Base-by-base conservation (phyloP, 2,329 filamentous ascomycete genomes). In the Fusarium globosum region DNA sequence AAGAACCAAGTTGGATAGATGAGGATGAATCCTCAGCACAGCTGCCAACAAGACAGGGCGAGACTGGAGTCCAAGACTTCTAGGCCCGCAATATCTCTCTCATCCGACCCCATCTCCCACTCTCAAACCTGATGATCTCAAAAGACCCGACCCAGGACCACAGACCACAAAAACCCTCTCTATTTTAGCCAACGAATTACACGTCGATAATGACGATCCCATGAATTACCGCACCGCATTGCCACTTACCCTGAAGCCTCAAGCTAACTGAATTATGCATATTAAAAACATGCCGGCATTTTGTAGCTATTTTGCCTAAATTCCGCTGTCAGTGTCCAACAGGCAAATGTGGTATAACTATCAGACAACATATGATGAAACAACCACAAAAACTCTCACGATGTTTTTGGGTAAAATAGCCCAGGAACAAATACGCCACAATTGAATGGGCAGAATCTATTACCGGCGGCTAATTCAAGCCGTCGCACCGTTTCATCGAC, bases 21-120 rank as follows among this genome's bases (percentile, higher is more conserved):
- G 86, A 85, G 6, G 81, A 80, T 18, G 80, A 80, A 12, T 14
- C 41, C 7, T 38, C 36, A 23, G 59, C 45, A 26, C 78, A 59
- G 28, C 78, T 51, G 35, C 23, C 42, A 11, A 14, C 55, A 30
- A 74, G 83, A 48, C 69, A 78, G 42, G 91, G 92, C 6, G 90
- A 94, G 81, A 94, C 92, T 26, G 92, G 92, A 0, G 81, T 94
- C 28, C 92, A 94, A 77, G 92, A 94, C 79, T 94, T 90, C 77
- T 94, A 81, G 87, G 26, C 57, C 56, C 36, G 53, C 35, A 43
- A 55, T 26, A 38, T 41, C 26, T n/a, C 30, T 38, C n/a, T 30
- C 35, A 20, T 26, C n/a, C 35, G 14, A 48, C 36, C 39, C 26
- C 49, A 41, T 51, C 33, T 42, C 28, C 46, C 41, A 55, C 36